Conservation (phyloP, 2,329 filamentous ascomycete species). For the Nemania bipapillata region DNA sequence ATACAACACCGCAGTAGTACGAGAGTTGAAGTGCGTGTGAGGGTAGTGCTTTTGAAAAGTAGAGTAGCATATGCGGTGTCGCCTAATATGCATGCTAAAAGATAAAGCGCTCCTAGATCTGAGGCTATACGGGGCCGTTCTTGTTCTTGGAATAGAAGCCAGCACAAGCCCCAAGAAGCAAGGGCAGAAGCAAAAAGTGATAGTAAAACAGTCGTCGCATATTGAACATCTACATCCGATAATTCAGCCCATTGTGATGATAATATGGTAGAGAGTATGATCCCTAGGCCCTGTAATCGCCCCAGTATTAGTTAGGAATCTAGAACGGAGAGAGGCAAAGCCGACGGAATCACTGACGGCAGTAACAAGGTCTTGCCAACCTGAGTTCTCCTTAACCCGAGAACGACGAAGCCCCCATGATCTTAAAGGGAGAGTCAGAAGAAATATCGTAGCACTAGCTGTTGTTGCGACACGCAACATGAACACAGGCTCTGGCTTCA, state of each 20-base stretch:
- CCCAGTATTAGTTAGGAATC: background rate
- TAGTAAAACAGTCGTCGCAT: background rate
- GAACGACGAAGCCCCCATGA: background rate
- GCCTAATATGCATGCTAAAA: slow-evolving; percentile 39
- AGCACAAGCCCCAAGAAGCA: background rate
- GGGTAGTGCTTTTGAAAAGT: background rate
- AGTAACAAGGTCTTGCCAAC: background rate
- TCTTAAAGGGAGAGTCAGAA: background rate
- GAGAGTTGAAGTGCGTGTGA: background rate
- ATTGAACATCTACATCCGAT: background rate
- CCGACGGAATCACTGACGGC: background rate
- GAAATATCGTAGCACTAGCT: background rate
- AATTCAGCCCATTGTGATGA: background rate
- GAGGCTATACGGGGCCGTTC: slow-evolving; percentile 22
- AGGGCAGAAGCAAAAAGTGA: background rate
- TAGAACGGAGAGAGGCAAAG: background rate
- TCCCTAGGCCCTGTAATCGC: background rate
- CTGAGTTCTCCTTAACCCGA: background rate
- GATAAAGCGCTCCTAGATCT: slow-evolving; percentile 40
- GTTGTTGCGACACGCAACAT: background rate
- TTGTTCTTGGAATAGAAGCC: slow-evolving; percentile 3
- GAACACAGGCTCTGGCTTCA: background rate
- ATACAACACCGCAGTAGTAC: slow-evolving; percentile 12
- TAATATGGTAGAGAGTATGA: background rate
- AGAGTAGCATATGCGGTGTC: slow-evolving; percentile 35